Conservation (phyloP, 169 alveolate genomes). For the Cryptosporidium bovis region DNA sequence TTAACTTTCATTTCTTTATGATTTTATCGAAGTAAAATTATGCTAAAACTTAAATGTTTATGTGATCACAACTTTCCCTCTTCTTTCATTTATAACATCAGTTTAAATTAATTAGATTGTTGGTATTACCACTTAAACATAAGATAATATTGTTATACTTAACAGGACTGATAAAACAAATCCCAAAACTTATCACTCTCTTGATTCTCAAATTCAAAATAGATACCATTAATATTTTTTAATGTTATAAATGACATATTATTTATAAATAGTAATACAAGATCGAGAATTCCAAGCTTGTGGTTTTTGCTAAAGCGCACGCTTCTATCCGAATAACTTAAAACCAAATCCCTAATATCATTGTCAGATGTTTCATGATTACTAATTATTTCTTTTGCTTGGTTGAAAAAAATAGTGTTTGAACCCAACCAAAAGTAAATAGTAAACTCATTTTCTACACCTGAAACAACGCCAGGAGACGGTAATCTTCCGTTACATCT, state of each 20-base stretch:
- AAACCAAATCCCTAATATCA: not conserved
- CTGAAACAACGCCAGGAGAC: not conserved
- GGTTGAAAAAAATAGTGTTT: slow-evolving; percentile 8
- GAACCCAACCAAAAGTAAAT: slow-evolving; percentile 46
- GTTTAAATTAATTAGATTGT: not conserved
- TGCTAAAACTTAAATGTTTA: too few species aligned
- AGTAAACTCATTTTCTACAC: not conserved
- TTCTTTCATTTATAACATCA: not conserved
- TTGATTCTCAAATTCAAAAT: slow-evolving; percentile 38
- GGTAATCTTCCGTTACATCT: not conserved
- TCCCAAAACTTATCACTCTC: slow-evolving; percentile 39
- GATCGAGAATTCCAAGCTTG: not conserved
- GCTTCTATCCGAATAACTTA: not conserved
- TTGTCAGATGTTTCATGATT: not conserved
- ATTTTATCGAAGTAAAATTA: too few species aligned
- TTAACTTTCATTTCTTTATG: too few species aligned
- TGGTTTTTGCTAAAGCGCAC: not conserved
- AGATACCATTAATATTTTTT: not conserved
- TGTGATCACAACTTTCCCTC: too few species aligned
- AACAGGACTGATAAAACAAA: slow-evolving; percentile 6
- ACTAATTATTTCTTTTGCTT: slow-evolving; percentile 5
- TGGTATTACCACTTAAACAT: too few species aligned
- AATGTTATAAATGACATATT: not conserved
- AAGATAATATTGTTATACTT: too few species aligned
- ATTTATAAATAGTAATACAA: not conserved